Evolutionary conservation across 2,329 filamentous ascomycete genomes (phyloP).

Genomic region (Fusarium paranaense): DNA sequence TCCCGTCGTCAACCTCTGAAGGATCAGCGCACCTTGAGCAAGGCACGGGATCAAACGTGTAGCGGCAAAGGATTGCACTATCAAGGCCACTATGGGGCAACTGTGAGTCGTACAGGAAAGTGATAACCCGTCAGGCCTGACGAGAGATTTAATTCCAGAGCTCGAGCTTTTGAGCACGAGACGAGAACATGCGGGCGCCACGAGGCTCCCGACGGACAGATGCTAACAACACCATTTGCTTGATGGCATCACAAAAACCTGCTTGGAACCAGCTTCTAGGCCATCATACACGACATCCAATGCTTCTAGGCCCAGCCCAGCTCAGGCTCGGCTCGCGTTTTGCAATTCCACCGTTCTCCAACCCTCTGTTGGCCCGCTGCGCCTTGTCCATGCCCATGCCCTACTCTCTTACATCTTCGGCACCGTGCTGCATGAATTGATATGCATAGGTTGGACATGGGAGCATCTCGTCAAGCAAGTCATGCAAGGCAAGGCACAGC

Average conservation of each 20-base stretch:
- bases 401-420: constrained; percentile 26
- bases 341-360: constrained; percentile 2
- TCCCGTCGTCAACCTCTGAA: constrained; percentile 14
- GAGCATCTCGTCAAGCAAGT: constrained; percentile 14
- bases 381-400: constrained; percentile 10
- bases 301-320: neutral
- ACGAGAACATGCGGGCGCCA: constrained; percentile 11
- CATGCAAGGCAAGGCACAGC: constrained; percentile 11
- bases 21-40: constrained; percentile 39
- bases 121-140: constrained; percentile 2
- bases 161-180: constrained; percentile 26
- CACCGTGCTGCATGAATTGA: constrained; percentile 28
- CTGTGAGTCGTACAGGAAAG: constrained; percentile 29
- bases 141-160: constrained; percentile 40
- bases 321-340: constrained; percentile 16
- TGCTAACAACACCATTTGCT: constrained; percentile 9
- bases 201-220: neutral
- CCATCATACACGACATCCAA: constrained; percentile 13
- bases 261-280: constrained; percentile 16
- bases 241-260: constrained; percentile 22
- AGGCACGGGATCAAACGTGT: constrained; percentile 37
- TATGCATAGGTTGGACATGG: constrained; percentile 35
- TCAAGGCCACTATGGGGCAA: constrained; percentile 35
- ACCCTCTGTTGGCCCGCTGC: constrained; percentile 10
- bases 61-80: constrained; percentile 33